Evolutionary conservation across 2,329 filamentous ascomycete species (phyloP), one percentile per base, ranked within the genome.

Genomic region (Colletotrichum somersetense): DNA sequence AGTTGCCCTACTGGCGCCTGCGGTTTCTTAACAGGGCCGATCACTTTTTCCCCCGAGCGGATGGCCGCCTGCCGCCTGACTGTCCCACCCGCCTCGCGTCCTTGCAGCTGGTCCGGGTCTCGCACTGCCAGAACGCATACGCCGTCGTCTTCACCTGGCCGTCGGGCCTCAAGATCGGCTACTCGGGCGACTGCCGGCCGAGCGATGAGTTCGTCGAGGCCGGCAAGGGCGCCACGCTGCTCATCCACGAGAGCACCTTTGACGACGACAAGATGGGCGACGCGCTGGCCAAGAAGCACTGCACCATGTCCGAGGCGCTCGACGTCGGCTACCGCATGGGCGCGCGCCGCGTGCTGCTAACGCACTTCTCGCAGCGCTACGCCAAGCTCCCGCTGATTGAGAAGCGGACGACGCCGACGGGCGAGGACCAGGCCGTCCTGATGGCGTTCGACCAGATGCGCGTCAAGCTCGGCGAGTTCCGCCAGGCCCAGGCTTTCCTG

Each of bases 241-340:
- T 98, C 6, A 90, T 99, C 67, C 96, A 99, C 84, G 96, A 99
- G 86, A 95, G 95, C 74, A 99, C 96, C 0, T 98, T 99, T 79
- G 94, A 96, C 76, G 94, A 97, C 79, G 93, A 96, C 77, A 89
- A 97, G 76, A 77, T 82, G 50, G 89, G 87, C 20, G 95, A 98
- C 77, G 96, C 96, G 5, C 79, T 88, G 38, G 93, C 92, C 63
- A 99, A 99, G 89, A 95, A 92, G 78, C 96, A 99, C 84, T 93
- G 89, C 50, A 99, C 96, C 11, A 93, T 95, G 73, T 89, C 89
- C 18, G 96, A 99, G 83, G 96, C 96, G 1, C 87, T 99, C 4
- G 87, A 85, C 56, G 88, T 98, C 3, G 96, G 92, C 1, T 86
- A 88, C 16, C 83, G 85, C 57, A 99, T 99, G 96, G 82, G 88